Base-by-base conservation (phyloP, 768 basidiomycete species). In the Mrakia blollopis region DNA sequence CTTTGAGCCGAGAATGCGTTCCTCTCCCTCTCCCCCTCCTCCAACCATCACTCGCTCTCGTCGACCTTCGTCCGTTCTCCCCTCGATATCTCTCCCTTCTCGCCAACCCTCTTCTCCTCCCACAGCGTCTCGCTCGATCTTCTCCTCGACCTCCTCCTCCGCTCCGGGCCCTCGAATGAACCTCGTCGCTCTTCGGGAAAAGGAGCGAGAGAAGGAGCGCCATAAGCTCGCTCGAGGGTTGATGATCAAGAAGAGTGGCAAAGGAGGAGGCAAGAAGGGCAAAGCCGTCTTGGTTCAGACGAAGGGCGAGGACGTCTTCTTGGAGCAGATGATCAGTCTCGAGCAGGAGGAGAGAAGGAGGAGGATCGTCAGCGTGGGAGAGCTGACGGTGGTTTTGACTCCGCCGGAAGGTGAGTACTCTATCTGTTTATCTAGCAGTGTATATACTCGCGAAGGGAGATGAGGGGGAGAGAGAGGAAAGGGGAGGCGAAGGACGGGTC, bases 151-250 rank as follows among this genome's bases (percentile, higher is more conserved):
- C 44, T 1, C 44, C 39, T 41, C 39, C 44, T 44, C 44, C 44
- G 1, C n/a, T n/a, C n/a, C n/a, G n/a, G n/a, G n/a, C n/a, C 44
- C 11, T 44, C 44, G 44, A 44, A 41, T 44, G 60, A 62, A 35
- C 47, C 47, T 70, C 13, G 47, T 47, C 47, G 69, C 37, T 18
- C 21, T 70, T 11, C 69, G 69, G 4, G 69, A 70, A n/a, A 70
- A 70, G 47, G 69, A 70, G 69, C 14, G 69, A 10, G 69, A 70
- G 41, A 25, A 32, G 41, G 69, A 70, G 39, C 41, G 69, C 13
- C 69, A 70, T 13, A 52, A 70, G 47, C 47, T 70, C 21, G 41
- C 69, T 11, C n/a, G 69, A 16, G 69, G 69, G 6, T 44, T 70
- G 23, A 35, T 50, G 16, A 39, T 37, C 3, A 70, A 70, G 41